phyloP scores from a whole-genome alignment of 1,284 basidiomycete genomes.

The Ceratobasidium sp. region DNA sequence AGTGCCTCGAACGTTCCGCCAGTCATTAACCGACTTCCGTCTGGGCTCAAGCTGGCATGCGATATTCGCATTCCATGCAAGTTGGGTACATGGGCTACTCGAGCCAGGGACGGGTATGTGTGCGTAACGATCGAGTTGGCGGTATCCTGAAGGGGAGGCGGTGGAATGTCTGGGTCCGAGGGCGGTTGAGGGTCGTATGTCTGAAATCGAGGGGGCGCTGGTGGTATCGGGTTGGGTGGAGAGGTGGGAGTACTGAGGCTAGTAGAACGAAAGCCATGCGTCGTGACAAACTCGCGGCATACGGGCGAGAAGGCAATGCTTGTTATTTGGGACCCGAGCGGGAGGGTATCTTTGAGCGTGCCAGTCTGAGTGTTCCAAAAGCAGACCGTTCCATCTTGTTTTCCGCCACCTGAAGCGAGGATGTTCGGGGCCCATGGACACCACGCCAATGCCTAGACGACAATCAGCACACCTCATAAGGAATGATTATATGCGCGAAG shows the following conservation, averaged over 20 bases:
- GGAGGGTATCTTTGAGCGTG: constrained; percentile 55
- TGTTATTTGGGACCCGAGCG: constrained; percentile 60
- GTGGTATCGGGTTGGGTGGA: constrained; percentile 43
- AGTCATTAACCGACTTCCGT: constrained; percentile 35
- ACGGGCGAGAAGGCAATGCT: constrained; percentile 61
- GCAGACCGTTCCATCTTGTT: constrained; percentile 60
- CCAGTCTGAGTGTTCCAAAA: constrained; percentile 56
- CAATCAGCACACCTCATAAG: background rate
- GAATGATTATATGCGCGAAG: constrained; percentile 8
- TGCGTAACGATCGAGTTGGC: constrained; percentile 64
- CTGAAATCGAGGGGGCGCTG: constrained; percentile 39
- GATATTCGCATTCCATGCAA: constrained; percentile 36
- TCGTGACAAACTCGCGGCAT: constrained; percentile 62
- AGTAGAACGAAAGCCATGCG: constrained; percentile 57
- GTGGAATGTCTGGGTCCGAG: background rate
- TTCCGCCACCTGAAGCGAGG: constrained; percentile 63
- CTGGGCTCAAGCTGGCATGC: constrained; percentile 33
- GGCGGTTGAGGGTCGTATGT: constrained; percentile 23
- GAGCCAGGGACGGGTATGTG: constrained; percentile 56
- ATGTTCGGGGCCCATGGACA: constrained; percentile 64
- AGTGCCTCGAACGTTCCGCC: constrained; percentile 36
- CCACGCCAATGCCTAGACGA: constrained; percentile 62
- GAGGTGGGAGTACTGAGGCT: constrained; percentile 44
- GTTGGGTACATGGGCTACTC: constrained; percentile 56
- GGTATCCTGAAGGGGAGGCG: constrained; percentile 11